Base-by-base conservation (phyloP, 495 filamentous ascomycete genomes). In the Hypoxylon crocopeplum region DNA sequence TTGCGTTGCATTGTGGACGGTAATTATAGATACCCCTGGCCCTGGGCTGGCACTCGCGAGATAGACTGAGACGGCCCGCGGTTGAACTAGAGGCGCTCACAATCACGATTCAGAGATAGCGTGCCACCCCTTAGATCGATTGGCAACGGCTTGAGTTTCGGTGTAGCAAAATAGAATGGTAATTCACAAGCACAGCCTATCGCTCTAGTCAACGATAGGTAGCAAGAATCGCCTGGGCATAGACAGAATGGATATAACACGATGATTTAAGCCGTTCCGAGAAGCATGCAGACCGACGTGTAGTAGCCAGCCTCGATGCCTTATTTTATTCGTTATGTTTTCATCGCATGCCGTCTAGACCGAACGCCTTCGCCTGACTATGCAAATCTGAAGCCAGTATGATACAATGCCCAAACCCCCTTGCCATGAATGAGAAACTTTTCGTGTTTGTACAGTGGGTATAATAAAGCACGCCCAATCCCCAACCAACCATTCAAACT, bases 181-280 rank as follows among this genome's bases (percentile, higher is more conserved):
- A 41, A 30, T 38, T 12, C 48, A 39, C 15, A 48, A 29, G 16
- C 33, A 38, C 41, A 48, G 36, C 16, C 19, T 6, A 38, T 38
- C 7, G 15, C 41, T 33, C n/a, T n/a, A n/a, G n/a, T 50, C 13
- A 24, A 5, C 38, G 27, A 40, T 11, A 13, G n/a, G 5, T 20
- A 30, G 25, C 40, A 42, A 7, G 30, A 21, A 42, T 44, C 44
- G 21, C 42, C 15, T 24, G 17, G 42, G 33, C 37, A 42, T 15
- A 58, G 53, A 54, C 44, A 53, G 56, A 53, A 46, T 48, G 34
- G 41, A 48, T 11, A 45, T 53, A 52, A 37, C 50, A 41, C 33
- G 41, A 53, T 30, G 29, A 52, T 63, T 38, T 53, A 49, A 52
- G 36, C 13, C 48, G 15, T 38, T 13, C 8, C 24, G 24, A 8